Evolutionary conservation across 148 eudicot species (phyloP).

Genomic region (Oxyria digyna): DNA sequence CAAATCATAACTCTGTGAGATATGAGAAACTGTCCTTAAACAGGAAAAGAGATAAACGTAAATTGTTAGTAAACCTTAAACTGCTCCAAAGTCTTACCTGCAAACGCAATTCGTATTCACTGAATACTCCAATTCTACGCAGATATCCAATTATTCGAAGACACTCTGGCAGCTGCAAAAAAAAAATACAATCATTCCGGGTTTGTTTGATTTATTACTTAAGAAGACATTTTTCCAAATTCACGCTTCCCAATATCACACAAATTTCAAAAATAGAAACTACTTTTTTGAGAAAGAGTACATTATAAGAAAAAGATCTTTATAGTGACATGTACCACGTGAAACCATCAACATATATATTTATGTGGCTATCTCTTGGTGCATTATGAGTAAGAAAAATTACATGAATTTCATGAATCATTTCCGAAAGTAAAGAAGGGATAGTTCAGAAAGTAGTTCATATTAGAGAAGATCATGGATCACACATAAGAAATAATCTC

Average conservation of each 20-base stretch:
- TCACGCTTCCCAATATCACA: too few species aligned
- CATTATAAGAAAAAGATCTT: too few species aligned
- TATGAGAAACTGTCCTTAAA: constrained; percentile 5
- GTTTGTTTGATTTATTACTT: too few species aligned
- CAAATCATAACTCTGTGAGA: neutral
- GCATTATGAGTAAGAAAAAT: neutral
- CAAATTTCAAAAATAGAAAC: too few species aligned
- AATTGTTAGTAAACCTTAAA: too few species aligned
- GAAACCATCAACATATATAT: too few species aligned
- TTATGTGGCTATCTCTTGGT: neutral
- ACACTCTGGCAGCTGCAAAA: constrained; percentile 90
- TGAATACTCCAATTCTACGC: constrained; percentile 89
- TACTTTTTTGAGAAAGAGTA: too few species aligned
- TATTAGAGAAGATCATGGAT: neutral
- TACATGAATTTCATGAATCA: neutral
- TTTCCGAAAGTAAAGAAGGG: neutral
- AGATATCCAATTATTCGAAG: constrained; percentile 92
- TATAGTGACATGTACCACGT: too few species aligned
- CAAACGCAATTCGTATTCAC: constrained; percentile 91
- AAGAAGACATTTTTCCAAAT: too few species aligned
- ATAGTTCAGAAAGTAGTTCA: neutral
- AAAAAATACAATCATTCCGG: neutral
- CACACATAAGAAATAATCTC: neutral
- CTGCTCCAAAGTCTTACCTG: constrained; percentile 39
- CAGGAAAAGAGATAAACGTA: neutral